Base-by-base conservation (phyloP, 208 protist genomes). In the Trypanosoma brucei region DNA sequence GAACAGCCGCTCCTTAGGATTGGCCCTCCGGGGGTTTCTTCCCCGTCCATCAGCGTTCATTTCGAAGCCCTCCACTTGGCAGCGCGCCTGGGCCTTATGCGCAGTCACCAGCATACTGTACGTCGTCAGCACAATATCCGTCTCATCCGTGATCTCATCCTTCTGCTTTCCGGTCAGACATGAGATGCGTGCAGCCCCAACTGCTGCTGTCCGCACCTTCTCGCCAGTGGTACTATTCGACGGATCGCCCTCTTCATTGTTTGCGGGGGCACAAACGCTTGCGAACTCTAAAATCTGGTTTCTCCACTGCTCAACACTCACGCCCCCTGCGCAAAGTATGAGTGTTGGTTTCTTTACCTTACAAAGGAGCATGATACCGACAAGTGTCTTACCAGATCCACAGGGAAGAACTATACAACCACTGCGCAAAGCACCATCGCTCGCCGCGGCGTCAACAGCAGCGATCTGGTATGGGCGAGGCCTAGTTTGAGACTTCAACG, bases 331-430 rank as follows among this genome's bases (percentile, higher is more conserved):
- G 70, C 95, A 99, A 8, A 98, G 73, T n/a, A 99, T 86, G 0
- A 99, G 68, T 6, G 89, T 94, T 11, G 83, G 84, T 59, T 98
- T 98, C 59, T 98, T 97, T 46, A 99, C 91, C 35, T 97, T 98
- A 59, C 78, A 92, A 36, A 94, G 80, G 1, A 98, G 89, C 60
- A 98, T 97, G 36, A 99, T 97, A 34, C 98, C 99, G 13, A 99
- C 93, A 11, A 99, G 84, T 9, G 98, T 99, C 84, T 99, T 99
- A 31, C 99, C 99, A 5, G 98, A 98, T 34, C 99, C 99, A 81
- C 99, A 99, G 3, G 99, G 98, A 4, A 99, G 86, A 22, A 99
- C 96, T 53, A 99, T 96, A 48, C 99, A 97, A 30, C 98, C 98
- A 73, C 88, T 97, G 56, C 79, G 79, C 35, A 94, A 66, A 35